Percentiles rank a stretch among this genome's conserved stretches.
phyloP scores from a whole-genome alignment of 371 early-diverging fungal species.

The Mortierella sp. region DNA sequence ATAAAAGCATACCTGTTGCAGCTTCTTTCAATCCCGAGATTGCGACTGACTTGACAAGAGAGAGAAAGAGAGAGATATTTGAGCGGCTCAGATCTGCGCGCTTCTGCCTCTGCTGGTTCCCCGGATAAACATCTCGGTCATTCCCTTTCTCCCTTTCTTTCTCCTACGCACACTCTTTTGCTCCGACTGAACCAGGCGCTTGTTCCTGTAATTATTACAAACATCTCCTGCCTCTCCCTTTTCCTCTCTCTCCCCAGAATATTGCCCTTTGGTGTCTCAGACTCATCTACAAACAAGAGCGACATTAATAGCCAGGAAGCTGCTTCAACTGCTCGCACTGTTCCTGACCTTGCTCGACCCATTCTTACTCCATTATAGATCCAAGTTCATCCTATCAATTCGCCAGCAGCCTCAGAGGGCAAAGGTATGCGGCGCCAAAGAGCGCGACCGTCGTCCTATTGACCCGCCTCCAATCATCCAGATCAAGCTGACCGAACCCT shows the following conservation, averaged over 20 bases:
- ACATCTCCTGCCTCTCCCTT: not conserved
- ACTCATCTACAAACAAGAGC: not conserved
- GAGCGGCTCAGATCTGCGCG: slow-evolving; percentile 6
- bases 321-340: not conserved
- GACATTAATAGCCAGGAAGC: not conserved
- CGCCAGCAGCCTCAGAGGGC: slow-evolving; percentile 32
- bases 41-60: not conserved
- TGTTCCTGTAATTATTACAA: not conserved
- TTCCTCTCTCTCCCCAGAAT: not conserved
- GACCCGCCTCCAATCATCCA: slow-evolving; percentile 95
- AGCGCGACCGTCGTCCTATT: slow-evolving; percentile 86
- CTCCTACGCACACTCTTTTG: not conserved
- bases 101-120: slow-evolving; percentile 3
- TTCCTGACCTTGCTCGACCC: not conserved
- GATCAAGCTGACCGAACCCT: slow-evolving; percentile 72
- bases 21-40: not conserved
- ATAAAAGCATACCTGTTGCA: not conserved
- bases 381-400: slow-evolving; percentile 24
- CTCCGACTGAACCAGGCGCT: not conserved
- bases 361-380: not conserved
- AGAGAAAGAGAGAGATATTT: not conserved
- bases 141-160: not conserved
- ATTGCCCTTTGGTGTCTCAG: not conserved
- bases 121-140: slow-evolving; percentile 14
- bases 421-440: slow-evolving; percentile 35